Evolutionary conservation across 2,329 filamentous ascomycete species (phyloP), one percentile per base, ranked within the genome.

Genomic region (Leptodontidium sp.): DNA sequence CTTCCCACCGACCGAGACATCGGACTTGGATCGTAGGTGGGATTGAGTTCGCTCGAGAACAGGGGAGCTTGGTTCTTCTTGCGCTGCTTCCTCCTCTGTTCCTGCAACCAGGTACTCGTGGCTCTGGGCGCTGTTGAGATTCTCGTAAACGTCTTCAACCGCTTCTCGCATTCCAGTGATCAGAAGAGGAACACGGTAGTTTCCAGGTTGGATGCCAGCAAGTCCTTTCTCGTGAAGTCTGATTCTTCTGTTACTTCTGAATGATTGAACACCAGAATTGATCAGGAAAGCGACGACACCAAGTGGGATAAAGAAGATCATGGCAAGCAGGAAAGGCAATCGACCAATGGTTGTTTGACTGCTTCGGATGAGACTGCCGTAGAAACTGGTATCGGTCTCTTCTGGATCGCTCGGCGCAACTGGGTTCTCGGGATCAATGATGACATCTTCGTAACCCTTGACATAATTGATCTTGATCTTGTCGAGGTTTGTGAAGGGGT

Each of bases 191-290:
- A 94, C 86, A 24, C 92, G 88, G 77, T 97, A 97, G 61, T 88
- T 86, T 17, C 87, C 84, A 17, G 92, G 84, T 65, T 90, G 85
- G 65, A 93, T 84, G 6, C 90, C 91, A 0, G 88, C 88, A 64
- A 89, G 83, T 15, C 92, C 91, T 63, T 85, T 83, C 77, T 95
- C 91, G 77, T 98, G 93, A 1, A 93, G 82, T 65, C 86, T 86
- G 67, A 97, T 95, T 52, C 95, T 88, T 69, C 89, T 87, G 5
- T 87, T 86, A 77, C 93, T 97, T 71, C 89, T 87, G 61, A 93
- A 81, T 0, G 90, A 94, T 78, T 98, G 94, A 38, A 96, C 83
- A 6, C 86, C 88, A 0, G 93, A 88, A 78, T 94, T 97, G 77
- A 91, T 77, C 5, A 97, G 82, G 77, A 93, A 97, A 1, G 90